These are phyloP conservation scores for Lasiosphaeris hirsuta DNA, from an alignment of 495 filamentous ascomycete genomes.

Conservation along the genomic window DNA sequence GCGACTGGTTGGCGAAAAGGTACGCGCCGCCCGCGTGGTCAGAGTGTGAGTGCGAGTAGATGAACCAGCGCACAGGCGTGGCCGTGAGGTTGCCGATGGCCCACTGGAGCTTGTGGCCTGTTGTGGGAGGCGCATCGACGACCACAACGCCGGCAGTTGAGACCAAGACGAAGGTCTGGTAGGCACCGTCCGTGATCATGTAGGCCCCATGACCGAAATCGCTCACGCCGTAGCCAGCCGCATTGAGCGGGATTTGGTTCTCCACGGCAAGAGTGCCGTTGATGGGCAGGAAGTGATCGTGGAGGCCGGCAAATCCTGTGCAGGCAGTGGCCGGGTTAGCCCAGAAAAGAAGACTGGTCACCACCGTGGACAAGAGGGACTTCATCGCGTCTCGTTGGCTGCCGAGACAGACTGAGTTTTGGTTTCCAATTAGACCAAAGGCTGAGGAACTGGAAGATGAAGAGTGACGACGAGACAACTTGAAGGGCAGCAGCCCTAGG, in stretches of 20 bases:
- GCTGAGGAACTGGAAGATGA: too few relatives aligned
- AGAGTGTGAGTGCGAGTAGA: constrained; percentile 41
- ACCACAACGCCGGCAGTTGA: constrained; percentile 36
- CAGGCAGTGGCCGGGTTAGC: neutral
- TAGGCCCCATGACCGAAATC: constrained; percentile 37
- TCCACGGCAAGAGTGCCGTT: neutral
- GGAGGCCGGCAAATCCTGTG: constrained; percentile 1
- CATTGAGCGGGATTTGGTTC: constrained; percentile 7
- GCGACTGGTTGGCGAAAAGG: constrained; percentile 20
- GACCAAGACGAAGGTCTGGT: constrained; percentile 37
- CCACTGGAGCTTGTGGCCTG: constrained; percentile 32
- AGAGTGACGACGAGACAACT: too few relatives aligned
- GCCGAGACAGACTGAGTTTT: too few relatives aligned
- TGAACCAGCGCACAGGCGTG: constrained; percentile 32
- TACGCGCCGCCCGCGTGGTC: constrained; percentile 39
- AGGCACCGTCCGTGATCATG: constrained; percentile 36
- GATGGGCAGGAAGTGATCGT: constrained; percentile 4
- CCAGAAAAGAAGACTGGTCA: neutral
- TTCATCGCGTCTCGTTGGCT: constrained; percentile 2
- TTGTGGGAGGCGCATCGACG: constrained; percentile 40
- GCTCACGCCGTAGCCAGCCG: constrained; percentile 30
- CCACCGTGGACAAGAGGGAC: neutral
- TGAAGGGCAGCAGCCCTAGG: too few relatives aligned
- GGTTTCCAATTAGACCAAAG: too few relatives aligned
- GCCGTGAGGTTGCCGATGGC: constrained; percentile 37